Conservation (phyloP, 805 yeast species). For the Priceomyces medius region DNA sequence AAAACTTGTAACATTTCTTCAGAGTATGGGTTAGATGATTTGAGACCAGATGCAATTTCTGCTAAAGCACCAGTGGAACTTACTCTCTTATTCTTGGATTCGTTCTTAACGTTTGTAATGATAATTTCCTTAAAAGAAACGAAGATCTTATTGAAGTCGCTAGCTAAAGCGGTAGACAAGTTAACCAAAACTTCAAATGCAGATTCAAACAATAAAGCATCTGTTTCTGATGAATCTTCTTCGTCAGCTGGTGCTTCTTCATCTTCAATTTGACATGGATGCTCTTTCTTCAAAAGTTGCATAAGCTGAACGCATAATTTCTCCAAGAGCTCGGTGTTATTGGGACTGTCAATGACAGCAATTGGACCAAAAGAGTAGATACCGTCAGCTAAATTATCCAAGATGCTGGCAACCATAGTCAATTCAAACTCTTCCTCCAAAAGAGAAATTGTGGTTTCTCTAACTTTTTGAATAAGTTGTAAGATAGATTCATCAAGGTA, state of each 20-base stretch:
- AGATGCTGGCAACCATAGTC: conserved; percentile 72
- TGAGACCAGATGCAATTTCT: conserved; percentile 78
- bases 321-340: conserved; percentile 55
- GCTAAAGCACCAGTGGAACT: conserved; percentile 88
- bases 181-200: conserved; percentile 83
- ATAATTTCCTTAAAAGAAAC: conserved; percentile 67
- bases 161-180: conserved; percentile 72
- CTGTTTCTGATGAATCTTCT: conserved; percentile 46
- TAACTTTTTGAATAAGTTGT: conserved; percentile 60
- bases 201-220: conserved; percentile 74
- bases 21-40: conserved; percentile 60
- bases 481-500: conserved; percentile 59
- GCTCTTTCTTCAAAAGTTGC: conserved; percentile 76
- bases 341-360: conserved; percentile 61
- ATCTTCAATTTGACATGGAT: conserved; percentile 72
- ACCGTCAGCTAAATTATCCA: conserved; percentile 72
- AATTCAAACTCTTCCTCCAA: conserved; percentile 82
- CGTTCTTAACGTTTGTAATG: conserved; percentile 54
- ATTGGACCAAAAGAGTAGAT: conserved; percentile 70
- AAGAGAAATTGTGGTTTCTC: conserved; percentile 60
- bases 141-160: conserved; percentile 74
- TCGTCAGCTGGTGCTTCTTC: conserved; percentile 67
- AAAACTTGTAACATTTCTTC: conserved; percentile 72
- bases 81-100: conserved; percentile 70
- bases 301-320: conserved; percentile 67